Percentiles rank a stretch among this genome's conserved stretches.
Conservation (phyloP, 2,329 filamentous ascomycete genomes). For the Metarhizium humberi region DNA sequence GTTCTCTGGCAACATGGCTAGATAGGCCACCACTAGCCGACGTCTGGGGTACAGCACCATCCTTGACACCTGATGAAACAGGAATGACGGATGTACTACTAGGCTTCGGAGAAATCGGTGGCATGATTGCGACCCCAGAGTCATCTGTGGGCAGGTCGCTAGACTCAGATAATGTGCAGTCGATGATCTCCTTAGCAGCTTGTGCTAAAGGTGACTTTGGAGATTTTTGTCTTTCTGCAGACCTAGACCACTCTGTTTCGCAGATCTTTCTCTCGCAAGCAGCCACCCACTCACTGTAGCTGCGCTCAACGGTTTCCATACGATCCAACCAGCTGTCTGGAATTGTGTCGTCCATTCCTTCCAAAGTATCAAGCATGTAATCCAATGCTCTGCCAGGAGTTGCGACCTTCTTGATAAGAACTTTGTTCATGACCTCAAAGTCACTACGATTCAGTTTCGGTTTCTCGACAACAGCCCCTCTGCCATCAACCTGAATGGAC, state of each 20-base stretch:
- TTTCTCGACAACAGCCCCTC: conserved; percentile 8
- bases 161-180: background rate
- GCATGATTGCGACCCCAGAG: background rate
- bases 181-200: background rate
- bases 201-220: background rate
- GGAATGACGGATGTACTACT: background rate
- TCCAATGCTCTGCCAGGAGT: conserved; percentile 67
- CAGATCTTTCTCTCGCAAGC: conserved; percentile 66
- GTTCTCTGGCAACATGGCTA: background rate
- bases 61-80: background rate
- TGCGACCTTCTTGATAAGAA: conserved; percentile 60
- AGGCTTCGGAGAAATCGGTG: background rate
- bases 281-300: conserved; percentile 73
- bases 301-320: conserved; percentile 69
- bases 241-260: conserved; percentile 46
- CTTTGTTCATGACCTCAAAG: conserved; percentile 48
- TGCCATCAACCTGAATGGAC: conserved; percentile 11
- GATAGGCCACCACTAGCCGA: background rate
- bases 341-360: conserved; percentile 74
- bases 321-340: conserved; percentile 82
- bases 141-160: background rate
- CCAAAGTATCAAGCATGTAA: conserved; percentile 75
- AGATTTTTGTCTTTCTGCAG: background rate
- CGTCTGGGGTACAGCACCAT: background rate
- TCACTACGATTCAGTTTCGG: conserved; percentile 31